phyloP scores from a whole-genome alignment of 2,329 filamentous ascomycete genomes.

The Metarhizium humberi region DNA sequence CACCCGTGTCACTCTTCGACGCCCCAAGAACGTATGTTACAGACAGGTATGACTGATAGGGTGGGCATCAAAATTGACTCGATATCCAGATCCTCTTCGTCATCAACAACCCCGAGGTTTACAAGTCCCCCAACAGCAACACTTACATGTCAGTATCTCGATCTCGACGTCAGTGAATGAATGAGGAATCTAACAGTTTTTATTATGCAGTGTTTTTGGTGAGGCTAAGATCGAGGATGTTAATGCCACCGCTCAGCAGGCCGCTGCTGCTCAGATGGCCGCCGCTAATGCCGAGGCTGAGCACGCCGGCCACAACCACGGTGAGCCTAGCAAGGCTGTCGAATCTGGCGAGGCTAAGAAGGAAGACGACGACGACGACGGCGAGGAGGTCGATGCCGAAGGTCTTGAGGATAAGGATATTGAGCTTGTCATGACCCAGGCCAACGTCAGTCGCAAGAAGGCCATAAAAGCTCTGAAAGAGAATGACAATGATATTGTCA shows the following conservation, averaged over 20 bases:
- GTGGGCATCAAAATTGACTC: conserved; percentile 12
- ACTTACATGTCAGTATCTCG: conserved; percentile 82
- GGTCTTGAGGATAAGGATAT: conserved; percentile 99
- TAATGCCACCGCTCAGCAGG: conserved; percentile 95
- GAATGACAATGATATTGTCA: conserved; percentile 99
- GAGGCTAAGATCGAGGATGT: conserved; percentile 99
- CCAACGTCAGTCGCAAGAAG: conserved; percentile 94
- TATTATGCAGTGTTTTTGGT: conserved; percentile 73
- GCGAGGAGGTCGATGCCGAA: conserved; percentile 88
- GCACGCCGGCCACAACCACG: conserved; percentile 65
- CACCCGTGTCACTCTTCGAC: conserved; percentile 92
- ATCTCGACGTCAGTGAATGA: neutral
- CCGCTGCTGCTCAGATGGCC: conserved; percentile 80
- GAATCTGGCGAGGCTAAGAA: conserved; percentile 59
- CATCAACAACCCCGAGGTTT: conserved; percentile 99
- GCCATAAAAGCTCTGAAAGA: conserved; percentile 97
- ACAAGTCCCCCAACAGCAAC: conserved; percentile 98
- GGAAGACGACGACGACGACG: conserved; percentile 83
- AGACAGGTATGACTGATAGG: neutral
- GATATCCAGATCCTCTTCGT: conserved; percentile 83
- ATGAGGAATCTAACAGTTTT: neutral
- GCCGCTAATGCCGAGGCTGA: conserved; percentile 56
- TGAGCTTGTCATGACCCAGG: conserved; percentile 97
- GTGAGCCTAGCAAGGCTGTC: conserved; percentile 54
- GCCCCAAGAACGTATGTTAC: conserved; percentile 92